Percentiles rank a stretch among this genome's conserved stretches.
Evolutionary conservation across 805 yeast genomes (phyloP).

Genomic region (Zygoascus bituminiphila): DNA sequence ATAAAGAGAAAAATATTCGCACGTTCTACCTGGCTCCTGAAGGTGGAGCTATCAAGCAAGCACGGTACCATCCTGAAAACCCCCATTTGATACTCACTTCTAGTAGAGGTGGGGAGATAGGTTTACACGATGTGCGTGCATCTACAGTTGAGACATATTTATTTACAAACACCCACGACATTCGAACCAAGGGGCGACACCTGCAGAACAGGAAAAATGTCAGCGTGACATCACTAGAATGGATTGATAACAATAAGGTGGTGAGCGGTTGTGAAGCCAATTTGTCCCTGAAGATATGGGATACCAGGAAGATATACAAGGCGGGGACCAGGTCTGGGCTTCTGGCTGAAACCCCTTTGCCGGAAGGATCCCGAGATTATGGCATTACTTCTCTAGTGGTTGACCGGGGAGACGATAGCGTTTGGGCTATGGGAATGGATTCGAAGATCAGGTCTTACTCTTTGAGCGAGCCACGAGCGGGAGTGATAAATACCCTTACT

Average conservation of each 20-base stretch:
- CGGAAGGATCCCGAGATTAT: background rate
- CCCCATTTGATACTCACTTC: slow-evolving; percentile 6
- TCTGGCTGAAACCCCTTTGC: background rate
- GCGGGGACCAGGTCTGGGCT: background rate
- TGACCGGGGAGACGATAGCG: slow-evolving; percentile 12
- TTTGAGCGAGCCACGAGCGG: background rate
- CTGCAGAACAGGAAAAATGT: slow-evolving; percentile 6
- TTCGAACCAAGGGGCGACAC: slow-evolving; percentile 2
- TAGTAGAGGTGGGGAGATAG: slow-evolving; percentile 10
- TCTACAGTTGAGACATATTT: background rate
- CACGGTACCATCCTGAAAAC: slow-evolving; percentile 9
- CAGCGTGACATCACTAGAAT: slow-evolving; percentile 18
- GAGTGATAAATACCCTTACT: slow-evolving; percentile 5
- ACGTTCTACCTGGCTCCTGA: background rate
- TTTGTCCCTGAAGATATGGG: slow-evolving; percentile 23
- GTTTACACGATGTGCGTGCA: slow-evolving; percentile 10
- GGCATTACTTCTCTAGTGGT: slow-evolving; percentile 17
- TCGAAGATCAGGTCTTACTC: slow-evolving; percentile 14
- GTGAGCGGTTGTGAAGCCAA: slow-evolving; percentile 18
- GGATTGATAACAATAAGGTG: slow-evolving; percentile 15
- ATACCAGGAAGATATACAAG: slow-evolving; percentile 16
- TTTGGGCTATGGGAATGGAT: slow-evolving; percentile 19
- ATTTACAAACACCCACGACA: slow-evolving; percentile 8
- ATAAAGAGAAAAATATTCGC: background rate
- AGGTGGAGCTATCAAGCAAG: slow-evolving; percentile 9